Conservation (phyloP, 2,329 filamentous ascomycete species). For the Penicillium sp. region DNA sequence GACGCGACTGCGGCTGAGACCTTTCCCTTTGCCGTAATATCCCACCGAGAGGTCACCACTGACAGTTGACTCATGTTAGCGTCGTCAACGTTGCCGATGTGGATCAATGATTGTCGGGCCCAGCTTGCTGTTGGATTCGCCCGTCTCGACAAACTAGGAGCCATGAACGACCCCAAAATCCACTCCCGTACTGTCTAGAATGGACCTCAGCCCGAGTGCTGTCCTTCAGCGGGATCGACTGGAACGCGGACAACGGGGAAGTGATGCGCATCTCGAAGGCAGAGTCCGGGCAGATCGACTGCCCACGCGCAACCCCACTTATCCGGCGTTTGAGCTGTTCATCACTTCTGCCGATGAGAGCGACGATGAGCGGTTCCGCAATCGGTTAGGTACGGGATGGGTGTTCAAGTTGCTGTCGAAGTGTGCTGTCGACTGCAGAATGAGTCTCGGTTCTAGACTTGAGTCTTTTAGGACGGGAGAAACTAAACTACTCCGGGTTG, state of each 20-base stretch:
- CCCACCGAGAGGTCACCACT: constrained; percentile 7
- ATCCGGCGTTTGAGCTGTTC: constrained; percentile 72
- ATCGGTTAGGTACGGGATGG: constrained; percentile 61
- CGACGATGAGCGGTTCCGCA: constrained; percentile 55
- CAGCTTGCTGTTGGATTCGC: constrained; percentile 82
- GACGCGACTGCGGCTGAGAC: constrained; percentile 52
- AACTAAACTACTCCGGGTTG: not conserved
- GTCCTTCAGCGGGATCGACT: constrained; percentile 75
- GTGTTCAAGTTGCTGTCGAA: constrained; percentile 74
- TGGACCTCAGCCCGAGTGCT: constrained; percentile 61
- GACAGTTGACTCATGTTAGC: constrained; percentile 34
- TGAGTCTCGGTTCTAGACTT: constrained; percentile 54
- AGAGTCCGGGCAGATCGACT: constrained; percentile 68
- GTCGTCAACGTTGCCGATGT: constrained; percentile 69
- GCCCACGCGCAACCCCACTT: constrained; percentile 76
- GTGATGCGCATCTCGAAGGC: constrained; percentile 71
- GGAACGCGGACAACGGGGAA: constrained; percentile 66
- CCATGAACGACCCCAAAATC: constrained; percentile 75
- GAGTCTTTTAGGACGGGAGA: not conserved
- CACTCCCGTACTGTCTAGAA: constrained; percentile 64
- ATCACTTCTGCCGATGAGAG: constrained; percentile 73
- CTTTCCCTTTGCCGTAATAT: not conserved
- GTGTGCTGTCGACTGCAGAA: constrained; percentile 60
- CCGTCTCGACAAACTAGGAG: constrained; percentile 66
- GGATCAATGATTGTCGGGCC: constrained; percentile 68